Percentiles rank a stretch among this genome's conserved stretches.
These are phyloP conservation scores for Colletotrichum tropicale DNA, from an alignment of 2,329 filamentous ascomycete genomes.

Conservation along the genomic window DNA sequence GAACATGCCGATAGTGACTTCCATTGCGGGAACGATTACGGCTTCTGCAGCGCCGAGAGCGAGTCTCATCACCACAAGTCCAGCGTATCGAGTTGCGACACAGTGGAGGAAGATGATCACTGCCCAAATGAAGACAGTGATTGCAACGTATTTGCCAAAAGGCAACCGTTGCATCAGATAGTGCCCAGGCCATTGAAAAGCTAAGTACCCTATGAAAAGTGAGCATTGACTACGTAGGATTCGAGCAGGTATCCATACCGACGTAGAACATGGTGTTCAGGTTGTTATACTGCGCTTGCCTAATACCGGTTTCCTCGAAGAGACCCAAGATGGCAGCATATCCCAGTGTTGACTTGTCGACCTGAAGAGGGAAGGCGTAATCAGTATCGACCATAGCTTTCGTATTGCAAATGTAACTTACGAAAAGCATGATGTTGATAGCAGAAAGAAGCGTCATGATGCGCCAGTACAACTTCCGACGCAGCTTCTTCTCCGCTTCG, in stretches of 20 bases:
- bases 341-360: constrained; percentile 43
- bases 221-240: not conserved
- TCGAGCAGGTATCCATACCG: constrained; percentile 27
- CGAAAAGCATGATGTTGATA: constrained; percentile 41
- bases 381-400: not conserved
- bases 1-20: constrained; percentile 45
- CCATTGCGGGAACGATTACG: constrained; percentile 42
- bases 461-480: constrained; percentile 35
- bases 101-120: constrained; percentile 42
- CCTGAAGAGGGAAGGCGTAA: constrained; percentile 21
- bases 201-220: constrained; percentile 33
- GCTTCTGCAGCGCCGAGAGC: constrained; percentile 39
- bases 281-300: constrained; percentile 41
- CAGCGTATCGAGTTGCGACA: constrained; percentile 36
- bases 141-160: constrained; percentile 38
- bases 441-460: constrained; percentile 34
- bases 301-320: constrained; percentile 43
- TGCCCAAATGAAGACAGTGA: constrained; percentile 36
- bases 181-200: constrained; percentile 40
- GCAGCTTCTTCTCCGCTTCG: constrained; percentile 33
- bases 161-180: constrained; percentile 44
- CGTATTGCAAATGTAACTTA: constrained; percentile 22
- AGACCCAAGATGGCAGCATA: constrained; percentile 45
- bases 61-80: constrained; percentile 38
- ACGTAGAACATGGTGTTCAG: constrained; percentile 46